Conservation (phyloP, 176 grass and related monocot genomes). For the Oryza nivara region DNA sequence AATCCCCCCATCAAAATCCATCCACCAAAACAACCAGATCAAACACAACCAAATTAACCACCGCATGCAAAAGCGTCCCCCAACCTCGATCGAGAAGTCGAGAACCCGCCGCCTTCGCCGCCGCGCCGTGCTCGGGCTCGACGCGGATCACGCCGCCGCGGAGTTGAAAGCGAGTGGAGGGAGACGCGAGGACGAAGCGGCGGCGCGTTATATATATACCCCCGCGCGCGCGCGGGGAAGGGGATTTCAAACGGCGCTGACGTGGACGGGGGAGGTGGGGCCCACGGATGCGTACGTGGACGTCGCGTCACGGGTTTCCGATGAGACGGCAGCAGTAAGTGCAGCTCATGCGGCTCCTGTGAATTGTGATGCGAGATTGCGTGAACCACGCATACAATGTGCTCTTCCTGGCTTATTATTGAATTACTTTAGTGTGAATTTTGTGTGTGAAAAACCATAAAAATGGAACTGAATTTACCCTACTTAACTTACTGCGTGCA, state of each 20-base stretch:
- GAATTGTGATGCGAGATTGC: background rate
- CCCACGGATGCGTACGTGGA: slow-evolving; percentile 5
- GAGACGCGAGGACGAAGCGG: background rate
- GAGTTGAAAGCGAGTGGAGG: background rate
- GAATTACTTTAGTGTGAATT: background rate
- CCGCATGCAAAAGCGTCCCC: background rate
- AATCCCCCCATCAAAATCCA: background rate
- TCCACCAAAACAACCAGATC: background rate
- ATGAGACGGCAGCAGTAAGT: background rate
- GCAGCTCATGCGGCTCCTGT: slow-evolving; percentile 22
- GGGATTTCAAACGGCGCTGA: slow-evolving; percentile 10
- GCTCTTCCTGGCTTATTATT: too few species aligned
- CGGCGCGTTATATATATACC: slow-evolving; percentile 17
- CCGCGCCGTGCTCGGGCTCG: background rate
- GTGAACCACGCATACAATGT: background rate
- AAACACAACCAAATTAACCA: background rate
- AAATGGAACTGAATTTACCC: background rate
- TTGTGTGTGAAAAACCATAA: background rate
- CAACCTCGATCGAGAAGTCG: background rate
- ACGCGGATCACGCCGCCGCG: background rate
- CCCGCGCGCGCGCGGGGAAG: background rate
- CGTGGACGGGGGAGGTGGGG: background rate
- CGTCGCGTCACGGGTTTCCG: slow-evolving; percentile 26
- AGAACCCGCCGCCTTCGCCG: background rate
- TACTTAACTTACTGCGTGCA: background rate